Base-by-base conservation (phyloP, 2,329 filamentous ascomycete genomes). In the Penicillium concentricum region DNA sequence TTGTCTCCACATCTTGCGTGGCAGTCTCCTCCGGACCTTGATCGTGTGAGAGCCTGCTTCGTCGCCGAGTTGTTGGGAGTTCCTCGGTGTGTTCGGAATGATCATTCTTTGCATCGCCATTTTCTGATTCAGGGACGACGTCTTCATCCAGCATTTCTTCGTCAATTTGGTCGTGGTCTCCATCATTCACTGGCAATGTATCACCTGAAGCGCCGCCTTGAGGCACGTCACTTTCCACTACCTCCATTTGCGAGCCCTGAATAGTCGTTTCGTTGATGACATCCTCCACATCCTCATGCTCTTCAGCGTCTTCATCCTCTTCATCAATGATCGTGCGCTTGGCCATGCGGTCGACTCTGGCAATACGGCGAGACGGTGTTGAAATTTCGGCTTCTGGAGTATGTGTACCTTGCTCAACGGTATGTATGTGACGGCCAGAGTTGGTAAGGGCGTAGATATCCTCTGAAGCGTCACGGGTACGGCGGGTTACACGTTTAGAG, bases 361-460 rank as follows among this genome's bases (percentile, higher is more conserved):
- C 65, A 35, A 62, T 62, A 12, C 63, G 66, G n/a, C 64, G 69
- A 32, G 57, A 59, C 6, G 56, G 58, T 30, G 58, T 61, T 12
- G 55, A 57, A 38, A 51, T 41, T 15, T 66, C 62, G 30, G 71
- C 69, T 57, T 83, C 79, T 4, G 83, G 80, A 54, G 79, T 85
- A 39, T 74, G 75, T 3, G 83, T 84, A 26, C 80, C 82, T 61
- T 78, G 74, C 58, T 83, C 77, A 10, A 85, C 74, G 5, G 83
- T 76, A 52, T 82, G 72, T 56, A 79, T 78, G 68, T 87, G 83
- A 57, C 77, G 81, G 18, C 84, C 84, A 8, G 84, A 86, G 60
- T 83, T 81, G 3, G 84, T 82, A 43, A 87, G 73, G 16, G 81
- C 82, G 44, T 85, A 73, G 15, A 87, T 78, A 34, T 82, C 79